Base-by-base conservation (phyloP, 1,284 basidiomycete species). In the Ganoderma multipileum region DNA sequence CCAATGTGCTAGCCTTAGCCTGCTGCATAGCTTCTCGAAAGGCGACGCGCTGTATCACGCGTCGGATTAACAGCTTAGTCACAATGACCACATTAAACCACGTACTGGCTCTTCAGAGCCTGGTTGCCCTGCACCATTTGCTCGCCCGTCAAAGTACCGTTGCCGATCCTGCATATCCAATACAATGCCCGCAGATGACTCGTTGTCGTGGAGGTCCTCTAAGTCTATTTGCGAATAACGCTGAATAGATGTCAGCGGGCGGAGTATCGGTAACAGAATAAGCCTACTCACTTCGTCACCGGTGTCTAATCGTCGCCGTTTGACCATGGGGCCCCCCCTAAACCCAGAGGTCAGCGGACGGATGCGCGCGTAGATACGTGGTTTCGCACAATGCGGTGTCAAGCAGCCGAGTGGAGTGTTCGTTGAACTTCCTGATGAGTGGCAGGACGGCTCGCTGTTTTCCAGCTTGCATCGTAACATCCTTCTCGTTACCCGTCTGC, bases 381-480 rank as follows among this genome's bases (percentile, higher is more conserved):
- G 20, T 57, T 9, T 59, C 90, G 74, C 77, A 91, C 92, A 93
- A 76, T 6, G 91, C 89, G 57, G 92, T 88, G 67, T 93, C 92
- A 36, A 99, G 83, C 18, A 99, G 82, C 72, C 95, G 86, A 75
- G 97, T 94, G 0, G 95, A 97, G 80, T 99, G 98, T 76, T 98
- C 95, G 77, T 99, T 99, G 83, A 99, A 99, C 75, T 97, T 93
- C 54, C 98, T 88, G 75, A 99, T 98, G 41, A 99, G 86, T 0
- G 98, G 98, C 47, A 99, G 81, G 23, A 94, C 93, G 28, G 91
- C 91, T 61, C 91, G 86, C 78, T 98, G 94, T 73, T 92, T 89
- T 8, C 98, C 98, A 5, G 97, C 91, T 77, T 96, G 94, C 98
- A 99, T 99, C 0, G 98, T 99, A 58, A 95, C 81, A 77, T 99